Evolutionary conservation across 139 green algal genomes (phyloP).

Genomic region (Axilococcus clingmanii): DNA sequence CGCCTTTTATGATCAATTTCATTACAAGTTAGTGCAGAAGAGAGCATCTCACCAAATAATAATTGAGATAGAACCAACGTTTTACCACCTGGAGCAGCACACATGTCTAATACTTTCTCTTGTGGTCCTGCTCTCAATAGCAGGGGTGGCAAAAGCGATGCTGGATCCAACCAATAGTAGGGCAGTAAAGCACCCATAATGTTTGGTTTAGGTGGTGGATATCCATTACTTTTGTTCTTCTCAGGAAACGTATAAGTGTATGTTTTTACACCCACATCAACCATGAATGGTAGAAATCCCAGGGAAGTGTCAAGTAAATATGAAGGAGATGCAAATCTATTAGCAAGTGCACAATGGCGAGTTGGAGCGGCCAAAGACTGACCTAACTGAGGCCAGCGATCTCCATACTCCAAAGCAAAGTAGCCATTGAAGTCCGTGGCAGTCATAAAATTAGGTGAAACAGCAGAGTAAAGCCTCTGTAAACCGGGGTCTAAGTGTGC

Average conservation of each 20-base stretch:
- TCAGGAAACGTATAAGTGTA: not conserved
- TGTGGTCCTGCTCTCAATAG: slow-evolving; percentile 19
- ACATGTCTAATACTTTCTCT: not conserved
- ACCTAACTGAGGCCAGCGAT: slow-evolving; percentile 26
- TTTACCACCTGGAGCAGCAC: slow-evolving; percentile 2
- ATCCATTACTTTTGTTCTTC: not conserved
- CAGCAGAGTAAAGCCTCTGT: too few species aligned
- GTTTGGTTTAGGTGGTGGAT: not conserved
- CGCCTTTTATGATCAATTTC: not conserved
- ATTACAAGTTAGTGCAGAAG: not conserved
- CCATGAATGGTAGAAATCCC: not conserved
- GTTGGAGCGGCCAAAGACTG: slow-evolving; percentile 54
- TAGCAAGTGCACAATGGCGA: slow-evolving; percentile 68
- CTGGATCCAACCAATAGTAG: slow-evolving; percentile 57
- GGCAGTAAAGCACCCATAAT: slow-evolving; percentile 2
- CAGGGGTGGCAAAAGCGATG: slow-evolving; percentile 42
- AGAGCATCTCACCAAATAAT: not conserved
- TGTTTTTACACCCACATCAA: not conserved
- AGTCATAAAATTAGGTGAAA: too few species aligned
- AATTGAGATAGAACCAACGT: not conserved
- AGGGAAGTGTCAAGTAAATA: not conserved
- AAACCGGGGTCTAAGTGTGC: too few species aligned
- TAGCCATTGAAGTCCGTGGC: not conserved
- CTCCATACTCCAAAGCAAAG: not conserved
- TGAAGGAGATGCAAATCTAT: slow-evolving; percentile 55